These are phyloP conservation scores for Dalbergia cultrata DNA, from an alignment of 306 rosid genomes.

Conservation along the genomic window DNA sequence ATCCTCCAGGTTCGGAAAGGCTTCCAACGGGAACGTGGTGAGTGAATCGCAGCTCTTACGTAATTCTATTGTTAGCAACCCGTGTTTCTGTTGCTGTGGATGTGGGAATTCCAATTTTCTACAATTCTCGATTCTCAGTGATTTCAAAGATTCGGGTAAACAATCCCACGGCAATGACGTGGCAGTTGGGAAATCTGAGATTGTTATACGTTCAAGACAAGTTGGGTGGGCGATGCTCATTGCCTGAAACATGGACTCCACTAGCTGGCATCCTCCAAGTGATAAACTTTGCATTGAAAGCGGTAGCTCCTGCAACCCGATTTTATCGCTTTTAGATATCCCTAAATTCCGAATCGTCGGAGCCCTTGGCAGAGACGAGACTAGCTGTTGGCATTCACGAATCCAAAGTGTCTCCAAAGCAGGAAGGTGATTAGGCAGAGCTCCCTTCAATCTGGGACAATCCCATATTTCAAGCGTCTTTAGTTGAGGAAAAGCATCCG, in stretches of 20 bases:
- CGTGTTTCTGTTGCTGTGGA: background rate
- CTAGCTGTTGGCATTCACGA: too few species aligned
- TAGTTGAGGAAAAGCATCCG: constrained; percentile 26
- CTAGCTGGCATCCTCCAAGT: background rate
- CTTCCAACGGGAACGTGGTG: background rate
- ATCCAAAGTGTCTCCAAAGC: too few species aligned
- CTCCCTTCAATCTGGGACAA: constrained; percentile 23
- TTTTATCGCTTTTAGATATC: too few species aligned
- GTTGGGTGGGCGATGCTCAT: background rate
- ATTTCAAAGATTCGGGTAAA: background rate
- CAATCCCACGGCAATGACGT: background rate
- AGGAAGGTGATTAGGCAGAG: too few species aligned
- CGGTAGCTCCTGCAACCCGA: too few species aligned
- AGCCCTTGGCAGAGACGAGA: background rate
- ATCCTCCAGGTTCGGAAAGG: background rate
- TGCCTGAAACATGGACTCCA: background rate
- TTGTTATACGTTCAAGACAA: background rate
- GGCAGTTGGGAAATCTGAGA: background rate
- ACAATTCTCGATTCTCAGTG: background rate
- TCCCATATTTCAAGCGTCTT: fast-evolving
- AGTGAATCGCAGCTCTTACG: background rate
- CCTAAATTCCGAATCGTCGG: too few species aligned
- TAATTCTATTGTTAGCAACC: background rate
- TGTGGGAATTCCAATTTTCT: background rate
- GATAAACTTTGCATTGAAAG: too few species aligned